A percentile compares a stretch with the other conserved stretches of the same genome.
Conservation (phyloP, 148 eudicot species). For the Chenopodium suecicum region DNA sequence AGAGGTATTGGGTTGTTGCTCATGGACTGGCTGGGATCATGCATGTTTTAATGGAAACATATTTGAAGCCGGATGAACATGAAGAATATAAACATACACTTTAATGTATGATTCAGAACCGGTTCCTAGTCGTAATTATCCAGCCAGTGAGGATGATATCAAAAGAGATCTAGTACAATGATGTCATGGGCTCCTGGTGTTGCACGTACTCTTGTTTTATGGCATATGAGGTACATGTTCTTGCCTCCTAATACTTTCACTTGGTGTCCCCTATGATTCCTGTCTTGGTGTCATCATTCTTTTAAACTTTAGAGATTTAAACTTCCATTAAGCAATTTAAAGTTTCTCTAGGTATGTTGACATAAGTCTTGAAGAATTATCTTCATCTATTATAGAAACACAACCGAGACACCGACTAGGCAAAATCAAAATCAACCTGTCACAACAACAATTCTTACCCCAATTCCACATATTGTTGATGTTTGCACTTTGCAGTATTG, state of each 20-base stretch:
- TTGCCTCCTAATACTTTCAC: too few species aligned
- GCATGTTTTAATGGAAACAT: constrained; percentile 53
- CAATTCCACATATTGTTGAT: too few species aligned
- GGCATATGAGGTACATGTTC: constrained; percentile 54
- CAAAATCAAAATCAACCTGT: too few species aligned
- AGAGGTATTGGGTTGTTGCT: constrained; percentile 64
- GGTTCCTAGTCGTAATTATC: constrained; percentile 51
- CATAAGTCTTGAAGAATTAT: too few species aligned
- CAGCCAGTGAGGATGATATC: constrained; percentile 35
- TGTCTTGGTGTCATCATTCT: too few species aligned
- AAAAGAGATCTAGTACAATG: constrained; percentile 53
- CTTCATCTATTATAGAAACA: too few species aligned
- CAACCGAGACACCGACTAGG: too few species aligned
- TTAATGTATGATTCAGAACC: constrained; percentile 48
- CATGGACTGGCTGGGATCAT: constrained; percentile 67
- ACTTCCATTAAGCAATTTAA: too few species aligned
- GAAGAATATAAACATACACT: constrained; percentile 54
- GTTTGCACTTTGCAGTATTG: too few species aligned
- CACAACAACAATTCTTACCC: too few species aligned
- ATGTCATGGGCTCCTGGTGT: constrained; percentile 68
- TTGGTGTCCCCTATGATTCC: not conserved
- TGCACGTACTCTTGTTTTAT: constrained; percentile 46
- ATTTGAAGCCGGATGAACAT: constrained; percentile 44
- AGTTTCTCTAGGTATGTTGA: too few species aligned
- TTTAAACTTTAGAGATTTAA: too few species aligned